These are phyloP conservation scores for Acanthamoeba lenticulata DNA, from an alignment of 208 protist species.

Conservation along the genomic window DNA sequence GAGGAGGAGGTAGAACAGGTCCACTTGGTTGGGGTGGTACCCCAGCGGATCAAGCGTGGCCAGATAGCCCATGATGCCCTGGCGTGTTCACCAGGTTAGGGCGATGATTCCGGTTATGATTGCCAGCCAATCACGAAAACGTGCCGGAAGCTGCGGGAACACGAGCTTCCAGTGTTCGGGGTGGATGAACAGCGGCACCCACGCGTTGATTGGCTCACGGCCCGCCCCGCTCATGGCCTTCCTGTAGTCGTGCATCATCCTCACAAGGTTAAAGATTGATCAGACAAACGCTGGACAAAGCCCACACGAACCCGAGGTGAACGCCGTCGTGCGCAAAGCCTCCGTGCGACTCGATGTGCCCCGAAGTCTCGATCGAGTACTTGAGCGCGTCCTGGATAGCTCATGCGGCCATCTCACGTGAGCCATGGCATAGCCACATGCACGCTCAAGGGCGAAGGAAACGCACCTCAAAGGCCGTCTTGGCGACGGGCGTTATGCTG, in stretches of 20 bases:
- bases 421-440: no score
- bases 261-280: background rate
- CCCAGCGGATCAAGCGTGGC: slow-evolving; percentile 75
- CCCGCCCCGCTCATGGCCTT: slow-evolving; percentile 64
- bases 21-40: slow-evolving; percentile 69
- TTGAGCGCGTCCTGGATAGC: slow-evolving; percentile 69
- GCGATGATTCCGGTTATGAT: no score
- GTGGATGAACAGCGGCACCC: slow-evolving; percentile 73
- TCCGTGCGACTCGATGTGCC: slow-evolving; percentile 71
- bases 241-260: background rate
- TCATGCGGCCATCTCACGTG: no score
- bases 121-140: no score
- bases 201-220: slow-evolving; percentile 75
- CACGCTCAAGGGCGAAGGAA: no score
- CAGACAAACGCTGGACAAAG: background rate
- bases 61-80: slow-evolving; percentile 71
- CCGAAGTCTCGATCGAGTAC: slow-evolving; percentile 21
- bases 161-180: slow-evolving; percentile 70
- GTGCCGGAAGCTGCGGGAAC: slow-evolving; percentile 55
- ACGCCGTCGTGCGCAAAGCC: slow-evolving; percentile 65
- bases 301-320: background rate
- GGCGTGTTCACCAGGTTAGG: background rate
- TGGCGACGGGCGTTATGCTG: slow-evolving; percentile 62
- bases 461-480: slow-evolving; percentile 67
- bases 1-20: slow-evolving; percentile 69